phyloP scores from a whole-genome alignment of 495 filamentous ascomycete species.

The Staphylotrichum longicolle region DNA sequence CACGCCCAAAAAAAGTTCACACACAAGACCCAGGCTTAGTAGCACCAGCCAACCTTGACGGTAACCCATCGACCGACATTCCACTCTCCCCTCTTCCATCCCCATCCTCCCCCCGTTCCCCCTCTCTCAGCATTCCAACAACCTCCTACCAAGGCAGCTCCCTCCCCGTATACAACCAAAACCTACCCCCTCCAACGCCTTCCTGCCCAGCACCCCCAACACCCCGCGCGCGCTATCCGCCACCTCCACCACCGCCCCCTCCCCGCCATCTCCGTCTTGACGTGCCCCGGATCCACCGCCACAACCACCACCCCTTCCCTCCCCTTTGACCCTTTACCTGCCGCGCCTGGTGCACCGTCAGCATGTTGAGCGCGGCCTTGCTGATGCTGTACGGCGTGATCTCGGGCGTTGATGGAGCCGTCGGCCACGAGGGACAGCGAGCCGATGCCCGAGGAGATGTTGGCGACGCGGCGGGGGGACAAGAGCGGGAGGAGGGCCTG shows the following conservation, averaged over 20 bases:
- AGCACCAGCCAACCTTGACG: too few relatives aligned
- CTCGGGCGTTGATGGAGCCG: constrained; percentile 18
- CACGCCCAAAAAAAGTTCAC: too few relatives aligned
- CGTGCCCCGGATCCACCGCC: constrained; percentile 59
- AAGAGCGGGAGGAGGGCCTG: constrained; percentile 25
- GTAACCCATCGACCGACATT: too few relatives aligned
- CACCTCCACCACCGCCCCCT: constrained; percentile 43
- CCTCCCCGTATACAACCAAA: constrained; percentile 21
- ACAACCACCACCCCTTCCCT: constrained; percentile 44
- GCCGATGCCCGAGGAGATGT: constrained; percentile 34
- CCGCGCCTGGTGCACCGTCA: constrained; percentile 39
- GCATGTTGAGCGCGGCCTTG: constrained; percentile 42
- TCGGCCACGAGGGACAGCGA: constrained; percentile 4
- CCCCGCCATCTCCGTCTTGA: constrained; percentile 58
- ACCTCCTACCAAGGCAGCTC: constrained; percentile 26
- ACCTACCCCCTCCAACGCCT: constrained; percentile 35
- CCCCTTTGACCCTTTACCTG: constrained; percentile 17
- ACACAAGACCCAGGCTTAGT: too few relatives aligned
- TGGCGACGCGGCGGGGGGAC: constrained; percentile 26
- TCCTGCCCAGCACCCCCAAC: constrained; percentile 17
- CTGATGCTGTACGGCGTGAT: constrained; percentile 35
- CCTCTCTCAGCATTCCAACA: too few relatives aligned
- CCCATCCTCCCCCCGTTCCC: too few relatives aligned
- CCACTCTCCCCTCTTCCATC: too few relatives aligned
- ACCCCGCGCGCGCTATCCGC: constrained; percentile 42